Conservation (phyloP, 2,329 filamentous ascomycete genomes). For the Ophiosphaerella narmari region DNA sequence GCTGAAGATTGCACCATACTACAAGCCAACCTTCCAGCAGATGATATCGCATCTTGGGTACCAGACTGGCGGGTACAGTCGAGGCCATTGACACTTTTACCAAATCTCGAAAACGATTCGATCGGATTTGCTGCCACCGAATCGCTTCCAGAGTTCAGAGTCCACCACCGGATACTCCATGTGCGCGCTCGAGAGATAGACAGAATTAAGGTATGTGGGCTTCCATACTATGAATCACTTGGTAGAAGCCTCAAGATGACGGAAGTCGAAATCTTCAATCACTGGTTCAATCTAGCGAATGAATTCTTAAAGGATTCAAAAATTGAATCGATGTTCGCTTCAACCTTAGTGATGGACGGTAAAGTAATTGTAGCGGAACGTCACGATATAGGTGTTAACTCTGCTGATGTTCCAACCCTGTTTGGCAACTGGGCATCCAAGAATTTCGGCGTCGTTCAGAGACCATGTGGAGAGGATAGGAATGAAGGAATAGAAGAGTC, state of each 20-base stretch:
- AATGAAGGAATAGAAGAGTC: background rate
- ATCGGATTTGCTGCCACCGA: background rate
- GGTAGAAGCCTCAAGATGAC: background rate
- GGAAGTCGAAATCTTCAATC: background rate
- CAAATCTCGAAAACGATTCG: background rate
- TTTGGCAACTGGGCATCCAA: background rate
- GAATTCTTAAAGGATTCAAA: background rate
- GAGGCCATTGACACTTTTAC: background rate
- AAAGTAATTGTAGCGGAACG: background rate
- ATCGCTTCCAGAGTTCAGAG: background rate
- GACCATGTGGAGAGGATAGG: background rate
- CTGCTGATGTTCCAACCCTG: background rate
- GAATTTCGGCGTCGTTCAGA: background rate
- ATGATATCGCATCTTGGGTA: background rate
- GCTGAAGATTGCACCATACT: background rate
- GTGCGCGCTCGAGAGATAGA: background rate
- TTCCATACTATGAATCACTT: background rate
- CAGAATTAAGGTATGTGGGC: background rate
- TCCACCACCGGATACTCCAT: background rate
- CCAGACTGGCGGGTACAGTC: background rate
- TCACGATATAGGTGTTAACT: background rate
- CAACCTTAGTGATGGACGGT: background rate
- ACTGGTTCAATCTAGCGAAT: background rate
- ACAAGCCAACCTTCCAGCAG: background rate
- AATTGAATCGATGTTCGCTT: background rate